phyloP scores from a whole-genome alignment of 768 basidiomycete species.

The Tulasnella sp. region DNA sequence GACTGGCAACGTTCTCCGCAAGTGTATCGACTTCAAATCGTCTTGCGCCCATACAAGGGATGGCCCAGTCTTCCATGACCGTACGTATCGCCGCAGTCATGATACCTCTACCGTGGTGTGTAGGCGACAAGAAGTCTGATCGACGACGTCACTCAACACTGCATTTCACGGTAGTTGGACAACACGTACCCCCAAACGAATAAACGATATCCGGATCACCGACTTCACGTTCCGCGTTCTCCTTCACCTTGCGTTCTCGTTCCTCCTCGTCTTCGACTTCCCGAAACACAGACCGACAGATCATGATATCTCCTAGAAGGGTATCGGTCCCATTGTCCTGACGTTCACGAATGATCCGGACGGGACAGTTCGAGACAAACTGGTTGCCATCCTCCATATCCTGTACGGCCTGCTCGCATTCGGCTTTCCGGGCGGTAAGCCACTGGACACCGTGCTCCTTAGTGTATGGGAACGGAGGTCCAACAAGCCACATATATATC shows the following conservation, averaged over 20 bases:
- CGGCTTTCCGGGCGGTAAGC: slow-evolving; percentile 25
- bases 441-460: slow-evolving; percentile 32
- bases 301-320: slow-evolving; percentile 37
- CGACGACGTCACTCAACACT: slow-evolving; percentile 5
- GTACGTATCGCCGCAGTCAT: slow-evolving; percentile 54
- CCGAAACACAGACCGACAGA: slow-evolving; percentile 26
- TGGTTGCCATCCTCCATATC: slow-evolving; percentile 23
- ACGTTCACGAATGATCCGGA: slow-evolving; percentile 42
- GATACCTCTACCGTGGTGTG: slow-evolving; percentile 55
- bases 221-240: slow-evolving; percentile 31
- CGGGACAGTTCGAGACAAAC: slow-evolving; percentile 36
- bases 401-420: slow-evolving; percentile 26
- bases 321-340: slow-evolving; percentile 41
- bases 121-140: slow-evolving; percentile 50
- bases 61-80: slow-evolving; percentile 45
- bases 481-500: slow-evolving; percentile 36
- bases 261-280: slow-evolving; percentile 31
- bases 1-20: slow-evolving; percentile 45
- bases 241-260: slow-evolving; percentile 26
- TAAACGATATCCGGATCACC: slow-evolving; percentile 49
- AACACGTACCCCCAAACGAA: slow-evolving; percentile 44
- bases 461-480: slow-evolving; percentile 44
- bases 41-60: slow-evolving; percentile 50
- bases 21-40: slow-evolving; percentile 36
- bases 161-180: neutral